phyloP scores from a whole-genome alignment of 108 stramenopile genomes.

The Aurantiochytrium sp. region DNA sequence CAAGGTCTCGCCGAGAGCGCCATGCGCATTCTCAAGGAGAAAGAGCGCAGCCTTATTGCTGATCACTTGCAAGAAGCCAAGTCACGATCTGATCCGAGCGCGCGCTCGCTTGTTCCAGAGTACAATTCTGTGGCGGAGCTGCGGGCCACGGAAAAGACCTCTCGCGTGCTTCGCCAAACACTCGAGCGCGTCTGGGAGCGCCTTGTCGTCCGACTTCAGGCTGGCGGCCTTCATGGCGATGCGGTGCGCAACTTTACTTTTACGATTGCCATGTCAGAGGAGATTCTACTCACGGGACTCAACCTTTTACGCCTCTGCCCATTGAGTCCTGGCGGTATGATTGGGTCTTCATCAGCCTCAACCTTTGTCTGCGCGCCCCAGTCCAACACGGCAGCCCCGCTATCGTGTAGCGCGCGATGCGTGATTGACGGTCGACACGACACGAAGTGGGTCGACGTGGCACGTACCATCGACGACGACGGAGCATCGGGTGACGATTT shows the following conservation, averaged over 20 bases:
- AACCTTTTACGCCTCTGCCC: not conserved
- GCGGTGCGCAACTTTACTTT: not conserved
- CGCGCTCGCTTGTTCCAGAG: not conserved
- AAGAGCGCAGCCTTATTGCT: not conserved
- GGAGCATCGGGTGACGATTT: not conserved
- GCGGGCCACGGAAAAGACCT: not conserved
- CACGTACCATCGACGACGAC: not conserved
- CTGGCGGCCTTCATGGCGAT: not conserved
- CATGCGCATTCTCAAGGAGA: not conserved
- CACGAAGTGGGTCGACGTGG: conserved; percentile 1
- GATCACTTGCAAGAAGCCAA: not conserved
- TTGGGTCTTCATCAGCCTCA: not conserved
- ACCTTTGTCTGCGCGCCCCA: not conserved
- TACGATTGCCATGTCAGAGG: not conserved
- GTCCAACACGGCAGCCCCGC: not conserved
- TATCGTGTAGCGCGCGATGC: not conserved
- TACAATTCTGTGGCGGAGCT: not conserved
- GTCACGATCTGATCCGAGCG: not conserved
- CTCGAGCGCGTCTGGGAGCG: conserved; percentile 17
- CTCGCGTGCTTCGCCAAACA: not conserved
- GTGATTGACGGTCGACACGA: not conserved
- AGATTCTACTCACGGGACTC: not conserved
- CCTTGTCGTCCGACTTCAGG: not conserved
- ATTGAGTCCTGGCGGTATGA: not conserved
- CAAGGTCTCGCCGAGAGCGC: not conserved